Evolutionary conservation across 2,329 filamentous ascomycete genomes (phyloP).

Genomic region (Pseudogymnoascus sp.): DNA sequence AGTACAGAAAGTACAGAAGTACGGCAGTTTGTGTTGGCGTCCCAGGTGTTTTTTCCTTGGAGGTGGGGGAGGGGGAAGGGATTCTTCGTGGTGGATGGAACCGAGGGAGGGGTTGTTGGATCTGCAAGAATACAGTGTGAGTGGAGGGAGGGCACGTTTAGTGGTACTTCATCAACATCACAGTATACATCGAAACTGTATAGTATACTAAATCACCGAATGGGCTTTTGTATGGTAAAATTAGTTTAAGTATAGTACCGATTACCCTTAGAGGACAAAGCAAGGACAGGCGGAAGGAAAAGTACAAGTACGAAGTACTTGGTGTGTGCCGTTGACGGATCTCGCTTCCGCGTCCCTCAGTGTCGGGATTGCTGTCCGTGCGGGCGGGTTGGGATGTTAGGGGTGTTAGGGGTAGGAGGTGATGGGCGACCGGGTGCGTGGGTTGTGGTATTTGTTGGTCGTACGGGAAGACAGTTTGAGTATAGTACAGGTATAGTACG

Average conservation of each 20-base stretch:
- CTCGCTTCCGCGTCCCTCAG: not conserved
- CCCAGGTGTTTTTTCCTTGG: not conserved
- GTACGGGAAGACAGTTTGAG: not conserved
- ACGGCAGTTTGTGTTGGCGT: not conserved
- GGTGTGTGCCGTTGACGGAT: not conserved
- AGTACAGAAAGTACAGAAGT: not conserved
- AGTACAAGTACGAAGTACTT: not conserved
- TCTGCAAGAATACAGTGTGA: not conserved
- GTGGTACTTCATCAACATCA: not conserved
- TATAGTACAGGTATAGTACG: not conserved
- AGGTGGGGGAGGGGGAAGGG: not conserved
- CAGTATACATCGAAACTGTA: not conserved
- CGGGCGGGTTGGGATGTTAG: not conserved
- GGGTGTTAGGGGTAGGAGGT: not conserved
- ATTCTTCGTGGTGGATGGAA: not conserved
- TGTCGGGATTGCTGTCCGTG: constrained; percentile 4
- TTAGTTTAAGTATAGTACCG: not conserved
- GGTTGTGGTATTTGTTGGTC: constrained; percentile 2
- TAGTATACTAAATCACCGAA: not conserved
- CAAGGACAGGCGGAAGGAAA: not conserved
- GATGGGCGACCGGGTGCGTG: not conserved
- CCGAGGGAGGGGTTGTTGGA: not conserved
- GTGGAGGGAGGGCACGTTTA: not conserved
- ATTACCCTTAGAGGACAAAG: not conserved
- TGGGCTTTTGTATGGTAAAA: not conserved